A percentile compares a stretch with the other conserved stretches of the same genome.
These are phyloP conservation scores for Singerocomus inundabilis DNA, from an alignment of 1,284 basidiomycete species.

Conservation along the genomic window DNA sequence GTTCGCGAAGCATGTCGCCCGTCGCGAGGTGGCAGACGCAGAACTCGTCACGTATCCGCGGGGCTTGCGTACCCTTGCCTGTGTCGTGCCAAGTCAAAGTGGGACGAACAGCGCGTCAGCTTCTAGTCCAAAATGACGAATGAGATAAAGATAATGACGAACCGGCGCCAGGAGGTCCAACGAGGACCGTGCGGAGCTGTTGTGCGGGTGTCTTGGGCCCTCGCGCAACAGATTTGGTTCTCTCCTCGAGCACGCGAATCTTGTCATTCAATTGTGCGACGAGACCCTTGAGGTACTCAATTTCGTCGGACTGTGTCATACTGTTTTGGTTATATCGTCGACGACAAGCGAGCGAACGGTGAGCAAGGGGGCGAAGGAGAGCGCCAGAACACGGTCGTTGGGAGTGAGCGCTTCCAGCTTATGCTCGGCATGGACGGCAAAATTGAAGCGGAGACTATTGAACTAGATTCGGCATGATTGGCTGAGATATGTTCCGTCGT, in stretches of 20 bases:
- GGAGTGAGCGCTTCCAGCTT: conserved; percentile 2
- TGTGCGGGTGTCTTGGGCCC: conserved; percentile 65
- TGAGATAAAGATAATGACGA: conserved; percentile 31
- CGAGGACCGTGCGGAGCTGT: conserved; percentile 85
- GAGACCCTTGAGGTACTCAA: conserved; percentile 88
- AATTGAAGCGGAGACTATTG: conserved; percentile 28
- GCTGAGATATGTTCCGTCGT: neutral
- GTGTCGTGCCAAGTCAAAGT: neutral
- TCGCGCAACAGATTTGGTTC: conserved; percentile 47
- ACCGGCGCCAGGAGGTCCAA: conserved; percentile 98
- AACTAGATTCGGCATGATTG: neutral
- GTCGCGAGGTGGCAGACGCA: conserved; percentile 98
- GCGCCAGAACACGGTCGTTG: neutral
- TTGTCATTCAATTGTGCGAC: conserved; percentile 81
- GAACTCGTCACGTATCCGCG: conserved; percentile 89
- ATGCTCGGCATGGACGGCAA: conserved; percentile 8
- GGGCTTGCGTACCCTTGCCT: conserved; percentile 99
- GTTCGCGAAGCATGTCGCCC: conserved; percentile 97
- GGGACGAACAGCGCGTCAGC: conserved; percentile 3
- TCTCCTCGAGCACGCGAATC: conserved; percentile 69
- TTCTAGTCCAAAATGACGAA: too few relatives aligned
- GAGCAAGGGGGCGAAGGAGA: neutral
- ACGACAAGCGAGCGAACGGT: neutral
- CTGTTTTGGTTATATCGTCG: neutral
- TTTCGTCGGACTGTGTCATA: conserved; percentile 68